Evolutionary conservation across 108 stramenopile genomes (phyloP), one percentile per base, ranked within the genome.

Genomic region (Pseudonitzschia multistriata): DNA sequence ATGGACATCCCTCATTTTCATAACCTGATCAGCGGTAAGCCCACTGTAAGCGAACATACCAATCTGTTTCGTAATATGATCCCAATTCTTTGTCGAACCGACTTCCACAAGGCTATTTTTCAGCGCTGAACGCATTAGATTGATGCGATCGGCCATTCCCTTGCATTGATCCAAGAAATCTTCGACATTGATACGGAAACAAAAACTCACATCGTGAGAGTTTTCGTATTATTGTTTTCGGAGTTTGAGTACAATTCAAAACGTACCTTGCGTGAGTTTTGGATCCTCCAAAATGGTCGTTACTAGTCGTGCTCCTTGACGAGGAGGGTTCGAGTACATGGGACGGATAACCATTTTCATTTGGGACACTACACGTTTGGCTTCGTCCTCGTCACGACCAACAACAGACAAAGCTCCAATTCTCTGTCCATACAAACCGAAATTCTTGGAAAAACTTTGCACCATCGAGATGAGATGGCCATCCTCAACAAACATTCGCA

Each of bases 371-470:
- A 99, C 96, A 49, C 95, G 83, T 65, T 85, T 89, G 55, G 94
- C 96, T 85, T 99, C 97, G 3, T 98, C 98, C 24, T 71, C 72
- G 66, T 84, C 70, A 31, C 70, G 74, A 27, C 91, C 93, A 39
- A 99, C 98, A 3, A 97, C 88, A 8, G 92, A 94, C 39, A 99
- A 82, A 8, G 96, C 84, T 22, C 99, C 99, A 22, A 98, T 83
- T 54, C 99, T 82, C 72, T 99, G 92, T 57, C 99, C 99, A 78
- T 99, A 99, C 34, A 99, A 87, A 21, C 99, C 99, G 74, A 99
- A 99, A 86, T 99, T 99, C 82, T 99, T 99, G 37, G 97, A 95
- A 68, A 96, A 99, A 72, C 89, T 91, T 83, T 99, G 99, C 14
- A 93, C 91, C 53, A 98, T 80, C n/a, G 88, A 81, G 54, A 99